Percentiles rank a stretch among this genome's conserved stretches.
These are phyloP conservation scores for Colletotrichum agaves DNA, from an alignment of 2,329 filamentous ascomycete genomes.

Conservation along the genomic window DNA sequence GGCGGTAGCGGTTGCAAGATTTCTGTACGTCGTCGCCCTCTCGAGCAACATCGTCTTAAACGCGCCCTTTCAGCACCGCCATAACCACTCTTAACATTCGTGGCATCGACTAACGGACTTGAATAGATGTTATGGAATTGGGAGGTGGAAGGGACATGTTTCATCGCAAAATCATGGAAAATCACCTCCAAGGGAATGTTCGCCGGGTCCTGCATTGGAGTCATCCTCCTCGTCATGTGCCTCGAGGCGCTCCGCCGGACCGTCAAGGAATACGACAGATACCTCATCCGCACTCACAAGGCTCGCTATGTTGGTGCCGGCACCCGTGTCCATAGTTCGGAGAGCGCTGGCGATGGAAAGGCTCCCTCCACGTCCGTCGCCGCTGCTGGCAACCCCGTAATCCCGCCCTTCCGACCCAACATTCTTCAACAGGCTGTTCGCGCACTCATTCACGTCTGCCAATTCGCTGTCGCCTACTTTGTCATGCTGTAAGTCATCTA, in stretches of 20 bases:
- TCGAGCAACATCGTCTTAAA: slow-evolving; percentile 11
- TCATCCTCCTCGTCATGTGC: slow-evolving; percentile 76
- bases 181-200: slow-evolving; percentile 69
- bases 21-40: slow-evolving; percentile 48
- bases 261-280: slow-evolving; percentile 78
- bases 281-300: slow-evolving; percentile 65
- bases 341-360: slow-evolving; percentile 13
- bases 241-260: slow-evolving; percentile 79
- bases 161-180: slow-evolving; percentile 58
- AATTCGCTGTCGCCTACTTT: slow-evolving; percentile 82
- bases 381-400: not conserved
- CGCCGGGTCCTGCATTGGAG: slow-evolving; percentile 82
- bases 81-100: no score
- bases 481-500: slow-evolving; percentile 69
- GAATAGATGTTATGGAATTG: slow-evolving; percentile 83
- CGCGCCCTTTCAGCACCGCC: no score
- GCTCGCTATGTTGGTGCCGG: slow-evolving; percentile 38
- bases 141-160: slow-evolving; percentile 78
- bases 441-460: slow-evolving; percentile 74
- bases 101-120: slow-evolving; percentile 15
- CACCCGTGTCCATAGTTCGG: slow-evolving; percentile 24
- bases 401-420: slow-evolving; percentile 64
- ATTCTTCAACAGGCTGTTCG: slow-evolving; percentile 73
- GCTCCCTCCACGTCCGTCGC: slow-evolving; percentile 1
- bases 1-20: slow-evolving; percentile 52